Base-by-base conservation (phyloP, 257 asterid species). In the Nicotiana knightiana region DNA sequence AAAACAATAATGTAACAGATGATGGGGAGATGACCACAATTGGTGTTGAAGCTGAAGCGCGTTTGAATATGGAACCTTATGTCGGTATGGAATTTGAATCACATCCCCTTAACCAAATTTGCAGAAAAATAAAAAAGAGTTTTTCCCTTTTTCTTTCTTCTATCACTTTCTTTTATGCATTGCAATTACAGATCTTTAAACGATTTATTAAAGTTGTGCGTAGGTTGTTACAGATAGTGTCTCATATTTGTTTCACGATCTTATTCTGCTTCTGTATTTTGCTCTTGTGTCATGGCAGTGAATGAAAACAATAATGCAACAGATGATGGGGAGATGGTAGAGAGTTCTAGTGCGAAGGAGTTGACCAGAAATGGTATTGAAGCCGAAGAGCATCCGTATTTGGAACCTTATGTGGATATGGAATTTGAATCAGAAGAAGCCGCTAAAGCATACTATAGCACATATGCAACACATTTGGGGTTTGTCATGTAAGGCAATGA, bases 401-500 rank as follows among this genome's bases (percentile, higher is more conserved):
- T 35, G 59, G 86, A 85, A 28, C 87, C 87, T 4, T 70, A 64
- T 59, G 82, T 84, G 18, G 85, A 84, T 12, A 84, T 84, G 89
- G 85, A 82, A 64, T 84, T 84, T 33, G 86, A 86, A 54, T 86
- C 89, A 5, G 89, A 86, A 80, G 89, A 86, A 51, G 84, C 86
- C 28, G 89, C 81, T 51, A 86, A 82, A 80, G 84, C 68, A 55
- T 86, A 35, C 76, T 86, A 86, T 15, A 83, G 82, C 66, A 70
- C 82, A 7, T 86, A 86, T 66, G 87, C 87, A 21, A 71, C 82
- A 21, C 84, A 15, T 3, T 39, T 67, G 79, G 89, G 89, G 11
- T 86, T 86, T 58, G 32, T 82, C 65, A 84, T 86, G 88, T 75
- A 87, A 87, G 65, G 90, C 90, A 21, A 87, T 86, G 90, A 80